A percentile compares a stretch with the other conserved stretches of the same genome.
Conservation (phyloP, 2,329 filamentous ascomycete genomes). For the Colletotrichum salicis region DNA sequence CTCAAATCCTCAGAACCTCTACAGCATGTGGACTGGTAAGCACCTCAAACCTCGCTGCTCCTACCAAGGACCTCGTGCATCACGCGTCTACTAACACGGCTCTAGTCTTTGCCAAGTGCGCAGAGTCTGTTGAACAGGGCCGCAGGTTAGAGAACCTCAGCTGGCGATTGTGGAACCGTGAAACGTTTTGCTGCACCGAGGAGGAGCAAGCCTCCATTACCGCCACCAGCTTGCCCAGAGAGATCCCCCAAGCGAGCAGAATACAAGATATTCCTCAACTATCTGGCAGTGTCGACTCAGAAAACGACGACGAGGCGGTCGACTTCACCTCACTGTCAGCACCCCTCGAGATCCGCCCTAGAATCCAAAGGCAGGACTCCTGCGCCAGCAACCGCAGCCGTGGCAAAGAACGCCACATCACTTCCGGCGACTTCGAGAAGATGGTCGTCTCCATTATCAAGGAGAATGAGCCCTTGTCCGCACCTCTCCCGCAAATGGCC, state of each 20-base stretch:
- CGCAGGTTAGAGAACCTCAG: slow-evolving; percentile 93
- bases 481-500: slow-evolving; percentile 60
- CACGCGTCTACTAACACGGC: slow-evolving; percentile 10
- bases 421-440: slow-evolving; percentile 91
- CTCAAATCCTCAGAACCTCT: slow-evolving; percentile 89
- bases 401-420: slow-evolving; percentile 86
- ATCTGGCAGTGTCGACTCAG: slow-evolving; percentile 81
- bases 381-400: slow-evolving; percentile 76
- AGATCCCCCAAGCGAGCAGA: slow-evolving; percentile 55
- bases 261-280: slow-evolving; percentile 74
- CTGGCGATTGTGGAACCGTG: slow-evolving; percentile 94
- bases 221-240: slow-evolving; percentile 58
- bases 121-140: slow-evolving; percentile 92
- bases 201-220: slow-evolving; percentile 59
- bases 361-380: slow-evolving; percentile 77
- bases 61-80: slow-evolving; percentile 38
- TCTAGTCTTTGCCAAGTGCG: slow-evolving; percentile 91
- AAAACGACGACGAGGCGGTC: slow-evolving; percentile 74
- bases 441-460: slow-evolving; percentile 95
- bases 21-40: slow-evolving; percentile 97
- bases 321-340: slow-evolving; percentile 66
- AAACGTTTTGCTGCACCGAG: slow-evolving; percentile 87
- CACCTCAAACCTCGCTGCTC: slow-evolving; percentile 17
- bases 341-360: slow-evolving; percentile 70
- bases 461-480: slow-evolving; percentile 76